Evolutionary conservation across 2,329 filamentous ascomycete species (phyloP).

Genomic region (Orbilia quercus): DNA sequence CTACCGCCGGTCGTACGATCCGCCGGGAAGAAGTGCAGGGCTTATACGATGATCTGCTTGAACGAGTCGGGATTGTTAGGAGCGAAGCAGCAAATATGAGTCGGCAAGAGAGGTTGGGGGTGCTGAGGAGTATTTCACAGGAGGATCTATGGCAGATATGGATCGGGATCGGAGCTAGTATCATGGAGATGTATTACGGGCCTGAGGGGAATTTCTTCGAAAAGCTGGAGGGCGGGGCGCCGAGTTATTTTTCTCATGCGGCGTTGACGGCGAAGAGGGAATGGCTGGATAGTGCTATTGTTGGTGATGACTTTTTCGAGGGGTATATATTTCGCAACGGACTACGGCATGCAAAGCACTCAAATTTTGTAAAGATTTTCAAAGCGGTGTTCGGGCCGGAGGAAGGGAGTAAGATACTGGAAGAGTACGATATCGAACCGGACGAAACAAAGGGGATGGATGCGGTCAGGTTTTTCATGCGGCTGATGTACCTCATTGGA

Average conservation of each 20-base stretch:
- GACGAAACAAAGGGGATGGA: conserved; percentile 41
- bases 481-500: conserved; percentile 56
- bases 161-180: conserved; percentile 19
- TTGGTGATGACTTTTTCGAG: conserved; percentile 58
- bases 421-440: conserved; percentile 54
- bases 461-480: conserved; percentile 54
- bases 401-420: conserved; percentile 31
- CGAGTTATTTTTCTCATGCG: conserved; percentile 32
- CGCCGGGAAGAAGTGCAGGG: conserved; percentile 21
- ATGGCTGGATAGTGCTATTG: conserved; percentile 54
- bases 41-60: conserved; percentile 25
- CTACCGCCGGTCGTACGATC: conserved; percentile 17
- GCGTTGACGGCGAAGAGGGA: conserved; percentile 25
- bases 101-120: conserved; percentile 25
- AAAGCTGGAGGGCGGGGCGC: conserved; percentile 11
- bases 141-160: conserved; percentile 35
- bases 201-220: conserved; percentile 45
- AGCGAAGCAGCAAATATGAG: not conserved
- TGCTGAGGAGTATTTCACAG: conserved; percentile 24
- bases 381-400: conserved; percentile 27
- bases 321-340: conserved; percentile 53
- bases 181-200: conserved; percentile 46
- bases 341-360: conserved; percentile 20
- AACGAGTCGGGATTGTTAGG: not conserved
- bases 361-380: conserved; percentile 28